Evolutionary conservation across 768 basidiomycete genomes (phyloP), one percentile per base, ranked within the genome.

Genomic region (Podaxis rugospora): DNA sequence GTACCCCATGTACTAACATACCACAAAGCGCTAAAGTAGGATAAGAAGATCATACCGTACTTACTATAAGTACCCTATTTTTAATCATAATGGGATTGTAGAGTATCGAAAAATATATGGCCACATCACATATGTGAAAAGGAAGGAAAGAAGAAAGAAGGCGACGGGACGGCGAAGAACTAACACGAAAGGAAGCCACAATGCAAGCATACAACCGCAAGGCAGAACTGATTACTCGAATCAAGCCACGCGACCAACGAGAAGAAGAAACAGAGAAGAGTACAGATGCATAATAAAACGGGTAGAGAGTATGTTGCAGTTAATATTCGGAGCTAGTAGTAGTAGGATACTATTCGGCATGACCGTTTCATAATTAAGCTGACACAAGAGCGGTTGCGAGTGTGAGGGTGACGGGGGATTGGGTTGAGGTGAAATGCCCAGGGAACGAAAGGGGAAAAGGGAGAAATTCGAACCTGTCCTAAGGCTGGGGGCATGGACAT

Each of bases 261-360:
- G 13, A 56, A 42, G 55, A 44, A 44, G n/a, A 14, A 13, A 56
- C 16, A 32, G 27, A 36, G 23, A 40, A 57, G 44, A 57, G 25
- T 47, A 47, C 51, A 10, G 35, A 52, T 60, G 51, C 44, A 52
- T 53, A 60, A 53, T 60, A 60, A 44, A 40, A 54, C 51, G 32
- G 35, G 51, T 60, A 35, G 40, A 40, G 42, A 53, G 59, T 60
- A 54, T 60, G 56, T 49, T 37, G 46, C 35, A 36, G 56, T 60
- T 53, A 60, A 60, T 60, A 60, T 47, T 60, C 59, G 59, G 59
- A 60, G 44, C 59, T 60, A 60, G 51, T 60, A 60, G 51, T 47
- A 54, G 52, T 53, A 36, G 39, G 21, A 39, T 21, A 50, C 56
- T 35, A 46, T 53, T 58, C 59, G 59, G 51, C 51, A 60, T 44